A percentile compares a stretch with the other conserved stretches of the same genome.
These are phyloP conservation scores for Boeremia exigua DNA, from an alignment of 2,329 filamentous ascomycete species.

Conservation along the genomic window DNA sequence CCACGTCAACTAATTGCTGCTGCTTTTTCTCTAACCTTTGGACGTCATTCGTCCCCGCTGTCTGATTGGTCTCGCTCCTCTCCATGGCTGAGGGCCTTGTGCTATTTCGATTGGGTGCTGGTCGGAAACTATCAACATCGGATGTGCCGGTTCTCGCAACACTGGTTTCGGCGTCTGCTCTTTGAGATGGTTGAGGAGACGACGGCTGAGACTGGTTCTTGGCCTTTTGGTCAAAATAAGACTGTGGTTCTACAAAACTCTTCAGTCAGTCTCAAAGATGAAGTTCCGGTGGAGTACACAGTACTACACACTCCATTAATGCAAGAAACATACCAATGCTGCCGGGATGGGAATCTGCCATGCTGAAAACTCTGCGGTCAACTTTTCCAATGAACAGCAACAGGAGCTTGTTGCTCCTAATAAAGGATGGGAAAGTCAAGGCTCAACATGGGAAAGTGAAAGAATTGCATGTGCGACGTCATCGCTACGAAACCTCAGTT, in stretches of 20 bases:
- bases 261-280: slow-evolving; percentile 1
- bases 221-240: slow-evolving; percentile 14
- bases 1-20: slow-evolving; percentile 47
- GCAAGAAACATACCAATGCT: slow-evolving; percentile 6
- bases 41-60: slow-evolving; percentile 16
- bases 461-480: slow-evolving; percentile 33
- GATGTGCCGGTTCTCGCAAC: slow-evolving; percentile 24
- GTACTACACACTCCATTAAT: background rate
- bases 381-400: background rate
- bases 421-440: slow-evolving; percentile 7
- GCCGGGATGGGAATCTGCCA: slow-evolving; percentile 16
- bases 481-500: slow-evolving; percentile 19
- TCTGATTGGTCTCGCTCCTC: slow-evolving; percentile 23
- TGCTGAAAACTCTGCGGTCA: slow-evolving; percentile 10
- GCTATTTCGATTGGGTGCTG: slow-evolving; percentile 8
- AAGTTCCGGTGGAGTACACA: slow-evolving; percentile 1
- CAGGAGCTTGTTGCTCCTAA: background rate
- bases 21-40: slow-evolving; percentile 35
- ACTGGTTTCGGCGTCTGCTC: slow-evolving; percentile 18
- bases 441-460: slow-evolving; percentile 22
- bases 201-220: slow-evolving; percentile 3
- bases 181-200: slow-evolving; percentile 1
- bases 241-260: slow-evolving; percentile 3
- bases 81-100: slow-evolving; percentile 18
- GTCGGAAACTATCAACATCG: slow-evolving; percentile 11